Evolutionary conservation across 371 early-diverging fungal species (phyloP), one percentile per base, ranked within the genome.

Genomic region (Mucor plumbeus): DNA sequence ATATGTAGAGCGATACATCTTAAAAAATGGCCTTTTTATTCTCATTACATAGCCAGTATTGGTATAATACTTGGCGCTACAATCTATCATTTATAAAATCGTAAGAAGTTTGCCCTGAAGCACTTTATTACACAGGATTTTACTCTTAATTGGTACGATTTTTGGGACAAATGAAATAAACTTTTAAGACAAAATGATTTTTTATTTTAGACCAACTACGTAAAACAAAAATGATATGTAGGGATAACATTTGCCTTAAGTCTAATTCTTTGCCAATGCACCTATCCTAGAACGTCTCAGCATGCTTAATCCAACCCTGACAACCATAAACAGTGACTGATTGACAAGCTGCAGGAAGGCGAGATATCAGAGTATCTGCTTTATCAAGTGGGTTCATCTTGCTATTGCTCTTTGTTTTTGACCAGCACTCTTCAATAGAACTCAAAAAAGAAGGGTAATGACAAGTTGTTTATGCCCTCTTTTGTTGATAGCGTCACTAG

Each of bases 371-470:
- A 34, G 35, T 62, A 53, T 62, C 21, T 53, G 53, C 54, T 36
- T 53, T 53, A 62, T 53, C 54, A 62, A 62, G 63, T 39, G 54
- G 48, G 39, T 39, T 62, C 39, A 35, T 62, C 48, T 62, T 62
- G 48, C 35, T 54, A 62, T 39, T 62, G 26, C 63, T 62, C 59
- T 65, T 59, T 55, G 44, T 40, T 59, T 59, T 40, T 59, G 39
- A 59, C 48, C 65, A 65, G 65, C 58, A 40, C 38, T 65, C 35
- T 59, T 65, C 54, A 36, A 36, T 36, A n/a, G 38, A 9, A 36
- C 9, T 36, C 38, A 36, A 36, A 36, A 36, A 36, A 36, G 38
- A 9, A 36, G 38, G 9, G 38, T 9, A 36, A 36, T 5, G 38
- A 9, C 38, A 36, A 36, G 38, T n/a, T n/a, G 38, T 36, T 36